Evolutionary conservation across 768 basidiomycete species (phyloP).

Genomic region (Phlegmacium glaucopus): DNA sequence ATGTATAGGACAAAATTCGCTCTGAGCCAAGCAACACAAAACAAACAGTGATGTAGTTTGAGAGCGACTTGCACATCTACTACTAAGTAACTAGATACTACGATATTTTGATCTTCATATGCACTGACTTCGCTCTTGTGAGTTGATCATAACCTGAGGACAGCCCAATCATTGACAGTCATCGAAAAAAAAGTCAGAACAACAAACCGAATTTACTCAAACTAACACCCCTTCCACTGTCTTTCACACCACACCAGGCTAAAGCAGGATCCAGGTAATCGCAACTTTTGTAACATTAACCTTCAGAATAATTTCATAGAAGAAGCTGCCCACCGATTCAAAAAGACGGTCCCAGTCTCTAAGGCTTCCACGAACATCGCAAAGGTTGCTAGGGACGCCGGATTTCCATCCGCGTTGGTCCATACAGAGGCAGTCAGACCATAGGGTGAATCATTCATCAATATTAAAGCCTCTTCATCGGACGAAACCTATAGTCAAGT

Average conservation of each 20-base stretch:
- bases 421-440: slow-evolving; percentile 94
- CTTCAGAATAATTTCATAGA: not conserved
- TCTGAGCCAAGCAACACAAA: no score
- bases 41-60: no score
- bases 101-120: slow-evolving; percentile 74
- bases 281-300: slow-evolving; percentile 42
- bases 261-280: slow-evolving; percentile 92
- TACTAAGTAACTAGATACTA: no score
- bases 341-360: slow-evolving; percentile 89
- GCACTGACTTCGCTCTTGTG: slow-evolving; percentile 74
- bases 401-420: slow-evolving; percentile 67
- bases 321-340: slow-evolving; percentile 61
- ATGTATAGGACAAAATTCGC: no score
- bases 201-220: slow-evolving; percentile 82
- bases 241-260: slow-evolving; percentile 92
- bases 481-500: slow-evolving; percentile 52
- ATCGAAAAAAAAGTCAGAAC: not conserved
- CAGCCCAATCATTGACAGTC: not conserved
- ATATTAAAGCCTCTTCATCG: slow-evolving; percentile 81
- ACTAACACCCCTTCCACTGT: slow-evolving; percentile 89
- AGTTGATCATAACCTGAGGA: slow-evolving; percentile 80
- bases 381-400: slow-evolving; percentile 69
- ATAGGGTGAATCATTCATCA: slow-evolving; percentile 97
- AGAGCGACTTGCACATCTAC: no score
- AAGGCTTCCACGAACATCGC: slow-evolving; percentile 63